Percentiles rank a stretch among this genome's conserved stretches.
Evolutionary conservation across 2,329 filamentous ascomycete species (phyloP).

Genomic region (Fusarium annulatum): DNA sequence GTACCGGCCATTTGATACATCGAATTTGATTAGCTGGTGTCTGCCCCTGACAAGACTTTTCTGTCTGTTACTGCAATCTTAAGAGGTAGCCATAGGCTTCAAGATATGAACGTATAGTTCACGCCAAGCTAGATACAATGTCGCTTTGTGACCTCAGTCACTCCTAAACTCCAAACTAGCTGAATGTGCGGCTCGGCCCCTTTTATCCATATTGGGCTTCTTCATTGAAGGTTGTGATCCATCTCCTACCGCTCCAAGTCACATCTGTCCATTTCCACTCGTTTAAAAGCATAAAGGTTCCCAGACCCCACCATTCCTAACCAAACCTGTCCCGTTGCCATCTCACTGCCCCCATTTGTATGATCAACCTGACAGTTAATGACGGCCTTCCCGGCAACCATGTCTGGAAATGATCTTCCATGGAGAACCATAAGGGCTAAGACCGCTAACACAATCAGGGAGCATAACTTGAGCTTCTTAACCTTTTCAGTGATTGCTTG

Average conservation of each 20-base stretch:
- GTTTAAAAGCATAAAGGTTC: neutral
- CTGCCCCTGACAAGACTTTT: rapidly evolving
- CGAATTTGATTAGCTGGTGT: neutral
- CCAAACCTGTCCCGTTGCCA: neutral
- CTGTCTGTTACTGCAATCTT: rapidly evolving
- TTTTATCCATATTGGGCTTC: too few relatives aligned
- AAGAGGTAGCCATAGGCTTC: rapidly evolving
- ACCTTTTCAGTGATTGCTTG: neutral
- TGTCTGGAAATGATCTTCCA: neutral
- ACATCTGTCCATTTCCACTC: neutral
- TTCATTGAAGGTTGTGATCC: rapidly evolving
- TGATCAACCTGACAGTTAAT: neutral
- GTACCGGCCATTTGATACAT: rapidly evolving
- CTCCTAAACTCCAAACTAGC: neutral
- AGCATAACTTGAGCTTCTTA: neutral
- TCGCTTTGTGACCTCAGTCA: neutral
- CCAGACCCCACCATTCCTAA: neutral
- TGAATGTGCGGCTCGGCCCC: neutral
- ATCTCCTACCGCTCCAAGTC: rapidly evolving
- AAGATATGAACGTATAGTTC: rapidly evolving
- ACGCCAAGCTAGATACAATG: neutral
- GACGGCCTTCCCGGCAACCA: neutral
- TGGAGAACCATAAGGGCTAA: neutral
- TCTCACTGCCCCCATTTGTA: neutral
- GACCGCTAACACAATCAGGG: rapidly evolving